These are phyloP conservation scores for Yamadazyma mexicana DNA, from an alignment of 1,139 yeast species.

Conservation along the genomic window DNA sequence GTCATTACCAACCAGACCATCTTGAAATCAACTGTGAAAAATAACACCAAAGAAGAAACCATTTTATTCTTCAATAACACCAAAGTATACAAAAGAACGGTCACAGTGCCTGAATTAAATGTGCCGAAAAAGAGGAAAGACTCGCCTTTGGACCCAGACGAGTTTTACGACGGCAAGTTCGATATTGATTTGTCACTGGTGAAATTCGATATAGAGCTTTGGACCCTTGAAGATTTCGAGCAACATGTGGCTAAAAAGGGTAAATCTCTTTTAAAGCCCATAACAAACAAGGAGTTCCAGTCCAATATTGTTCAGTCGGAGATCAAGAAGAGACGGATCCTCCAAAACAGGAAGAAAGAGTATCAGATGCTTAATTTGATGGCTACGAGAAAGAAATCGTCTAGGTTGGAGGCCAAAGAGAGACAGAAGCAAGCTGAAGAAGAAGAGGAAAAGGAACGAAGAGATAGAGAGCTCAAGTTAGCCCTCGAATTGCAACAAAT, in stretches of 20 bases:
- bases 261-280: slow-evolving; percentile 16
- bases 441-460: slow-evolving; percentile 29
- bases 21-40: slow-evolving; percentile 17
- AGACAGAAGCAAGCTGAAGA: slow-evolving; percentile 41
- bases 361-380: slow-evolving; percentile 47
- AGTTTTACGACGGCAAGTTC: slow-evolving; percentile 27
- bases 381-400: slow-evolving; percentile 50
- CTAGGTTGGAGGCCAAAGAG: slow-evolving; percentile 52
- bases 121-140: slow-evolving; percentile 44
- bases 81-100: slow-evolving; percentile 42
- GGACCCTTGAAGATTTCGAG: slow-evolving; percentile 34
- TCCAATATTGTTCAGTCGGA: slow-evolving; percentile 18
- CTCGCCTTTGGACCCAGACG: slow-evolving; percentile 36
- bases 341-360: slow-evolving; percentile 46
- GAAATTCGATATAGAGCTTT: slow-evolving; percentile 32
- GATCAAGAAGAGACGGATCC: slow-evolving; percentile 40
- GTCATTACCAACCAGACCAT: slow-evolving; percentile 33
- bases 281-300: slow-evolving; percentile 19
- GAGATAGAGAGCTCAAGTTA: slow-evolving; percentile 34
- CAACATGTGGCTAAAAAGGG: slow-evolving; percentile 21
- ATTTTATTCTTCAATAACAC: slow-evolving; percentile 44
- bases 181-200: slow-evolving; percentile 27
- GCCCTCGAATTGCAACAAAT: slow-evolving; percentile 38
- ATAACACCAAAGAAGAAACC: slow-evolving; percentile 27
- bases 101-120: slow-evolving; percentile 28